Conservation (phyloP, 306 rosid genomes). For the Castanea crenata region DNA sequence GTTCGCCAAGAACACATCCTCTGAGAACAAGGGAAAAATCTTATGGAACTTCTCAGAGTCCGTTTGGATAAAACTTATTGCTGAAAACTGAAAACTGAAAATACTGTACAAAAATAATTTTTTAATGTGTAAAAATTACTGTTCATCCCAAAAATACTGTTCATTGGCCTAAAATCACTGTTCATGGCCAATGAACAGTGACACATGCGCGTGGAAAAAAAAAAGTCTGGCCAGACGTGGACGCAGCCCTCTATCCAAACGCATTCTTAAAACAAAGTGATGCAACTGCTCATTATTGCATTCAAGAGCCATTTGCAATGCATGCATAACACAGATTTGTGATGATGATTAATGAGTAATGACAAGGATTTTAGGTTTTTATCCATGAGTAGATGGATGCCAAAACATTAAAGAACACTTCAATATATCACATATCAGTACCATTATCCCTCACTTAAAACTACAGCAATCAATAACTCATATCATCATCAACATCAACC, state of each 20-base stretch:
- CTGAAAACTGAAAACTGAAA: too few species aligned
- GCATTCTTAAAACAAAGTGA: not conserved
- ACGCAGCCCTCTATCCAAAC: too few species aligned
- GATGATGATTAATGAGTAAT: not conserved
- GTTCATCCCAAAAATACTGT: too few species aligned
- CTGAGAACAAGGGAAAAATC: not conserved
- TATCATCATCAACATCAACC: not conserved
- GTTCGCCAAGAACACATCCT: not conserved
- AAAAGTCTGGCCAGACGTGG: too few species aligned
- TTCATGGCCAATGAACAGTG: too few species aligned
- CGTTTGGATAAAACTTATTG: too few species aligned
- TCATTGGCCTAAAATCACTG: too few species aligned
- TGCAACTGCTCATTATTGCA: not conserved
- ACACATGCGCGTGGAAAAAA: too few species aligned
- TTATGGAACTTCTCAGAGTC: not conserved
- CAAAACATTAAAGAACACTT: not conserved
- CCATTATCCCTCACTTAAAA: not conserved
- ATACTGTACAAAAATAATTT: too few species aligned
- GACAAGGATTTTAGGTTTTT: not conserved
- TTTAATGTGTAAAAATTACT: too few species aligned
- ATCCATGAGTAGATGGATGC: not conserved
- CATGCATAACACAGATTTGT: not conserved
- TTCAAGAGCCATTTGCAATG: not conserved
- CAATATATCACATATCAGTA: not conserved
- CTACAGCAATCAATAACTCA: not conserved